phyloP scores from a whole-genome alignment of 805 yeast genomes.

The Teunomyces aglyptinius region DNA sequence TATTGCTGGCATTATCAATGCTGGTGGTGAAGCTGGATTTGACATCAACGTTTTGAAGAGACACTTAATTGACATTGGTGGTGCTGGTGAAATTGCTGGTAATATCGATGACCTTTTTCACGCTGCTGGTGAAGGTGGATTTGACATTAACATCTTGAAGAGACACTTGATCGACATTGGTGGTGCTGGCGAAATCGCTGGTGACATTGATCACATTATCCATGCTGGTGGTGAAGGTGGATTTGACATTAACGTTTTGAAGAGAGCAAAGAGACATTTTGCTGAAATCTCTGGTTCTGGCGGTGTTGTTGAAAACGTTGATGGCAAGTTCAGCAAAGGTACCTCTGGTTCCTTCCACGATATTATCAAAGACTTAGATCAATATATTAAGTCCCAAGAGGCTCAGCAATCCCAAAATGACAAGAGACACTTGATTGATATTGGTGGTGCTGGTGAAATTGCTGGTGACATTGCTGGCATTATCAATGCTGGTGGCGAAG shows the following conservation, averaged over 20 bases:
- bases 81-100: constrained; percentile 8
- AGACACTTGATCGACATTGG: constrained; percentile 10
- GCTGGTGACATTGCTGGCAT: constrained; percentile 7
- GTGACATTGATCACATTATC: constrained; percentile 8
- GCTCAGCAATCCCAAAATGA: neutral
- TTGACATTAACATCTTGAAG: constrained; percentile 8
- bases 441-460: constrained; percentile 11
- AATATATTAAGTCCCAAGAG: neutral
- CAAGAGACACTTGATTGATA: constrained; percentile 7
- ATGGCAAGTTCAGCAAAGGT: neutral
- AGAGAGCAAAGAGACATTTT: constrained; percentile 1
- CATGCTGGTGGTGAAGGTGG: constrained; percentile 7
- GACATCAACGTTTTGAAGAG: constrained; percentile 2
- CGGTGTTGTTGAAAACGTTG: constrained; percentile 11
- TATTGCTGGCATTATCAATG: constrained; percentile 4
- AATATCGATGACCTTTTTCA: constrained; percentile 4
- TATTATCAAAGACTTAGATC: constrained; percentile 7
- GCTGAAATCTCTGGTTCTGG: constrained; percentile 1
- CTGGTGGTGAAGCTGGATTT: constrained; percentile 6
- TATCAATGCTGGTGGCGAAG: constrained; percentile 7
- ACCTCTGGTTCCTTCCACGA: neutral
- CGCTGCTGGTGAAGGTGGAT: constrained; percentile 8
- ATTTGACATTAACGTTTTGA: constrained; percentile 1
- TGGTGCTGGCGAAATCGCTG: constrained; percentile 11
- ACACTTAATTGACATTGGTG: constrained; percentile 9